phyloP scores from a whole-genome alignment of 2,329 filamentous ascomycete genomes.

The Aspergillus ustus region DNA sequence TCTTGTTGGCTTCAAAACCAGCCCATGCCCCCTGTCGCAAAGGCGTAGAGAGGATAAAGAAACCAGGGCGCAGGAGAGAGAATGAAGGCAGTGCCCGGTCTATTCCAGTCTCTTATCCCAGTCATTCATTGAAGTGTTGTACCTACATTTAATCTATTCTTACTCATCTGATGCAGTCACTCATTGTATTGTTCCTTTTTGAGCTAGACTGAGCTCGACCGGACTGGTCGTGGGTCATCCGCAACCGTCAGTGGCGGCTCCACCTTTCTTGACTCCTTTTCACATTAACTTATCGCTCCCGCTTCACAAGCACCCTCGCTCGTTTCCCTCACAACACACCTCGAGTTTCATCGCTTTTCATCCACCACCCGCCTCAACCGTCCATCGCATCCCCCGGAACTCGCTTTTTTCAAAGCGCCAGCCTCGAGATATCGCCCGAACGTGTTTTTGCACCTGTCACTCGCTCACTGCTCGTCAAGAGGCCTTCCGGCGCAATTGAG shows the following conservation, averaged over 20 bases:
- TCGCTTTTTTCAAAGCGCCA: slow-evolving; percentile 31
- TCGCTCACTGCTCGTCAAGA: slow-evolving; percentile 28
- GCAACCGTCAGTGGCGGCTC: neutral
- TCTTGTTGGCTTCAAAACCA: slow-evolving; percentile 18
- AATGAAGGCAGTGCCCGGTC: slow-evolving; percentile 18
- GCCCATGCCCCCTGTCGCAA: slow-evolving; percentile 18
- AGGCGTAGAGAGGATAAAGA: slow-evolving; percentile 13
- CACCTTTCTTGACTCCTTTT: slow-evolving; percentile 16
- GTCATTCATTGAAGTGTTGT: slow-evolving; percentile 17
- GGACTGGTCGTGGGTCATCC: neutral
- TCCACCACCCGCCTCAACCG: slow-evolving; percentile 57
- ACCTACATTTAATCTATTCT: neutral
- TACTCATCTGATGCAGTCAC: slow-evolving; percentile 48
- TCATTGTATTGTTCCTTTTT: slow-evolving; percentile 15
- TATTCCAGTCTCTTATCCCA: neutral
- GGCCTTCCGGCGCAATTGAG: slow-evolving; percentile 39
- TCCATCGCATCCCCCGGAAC: slow-evolving; percentile 39
- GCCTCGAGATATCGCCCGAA: slow-evolving; percentile 6
- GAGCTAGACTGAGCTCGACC: too few species aligned
- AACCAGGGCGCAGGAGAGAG: slow-evolving; percentile 15
- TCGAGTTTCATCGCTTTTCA: slow-evolving; percentile 36
- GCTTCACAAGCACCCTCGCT: slow-evolving; percentile 13
- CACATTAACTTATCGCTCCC: slow-evolving; percentile 31
- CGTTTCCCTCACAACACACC: slow-evolving; percentile 21
- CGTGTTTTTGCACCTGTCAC: slow-evolving; percentile 26